phyloP scores from a whole-genome alignment of 441 rosid genomes.

The Populus tomentosa region DNA sequence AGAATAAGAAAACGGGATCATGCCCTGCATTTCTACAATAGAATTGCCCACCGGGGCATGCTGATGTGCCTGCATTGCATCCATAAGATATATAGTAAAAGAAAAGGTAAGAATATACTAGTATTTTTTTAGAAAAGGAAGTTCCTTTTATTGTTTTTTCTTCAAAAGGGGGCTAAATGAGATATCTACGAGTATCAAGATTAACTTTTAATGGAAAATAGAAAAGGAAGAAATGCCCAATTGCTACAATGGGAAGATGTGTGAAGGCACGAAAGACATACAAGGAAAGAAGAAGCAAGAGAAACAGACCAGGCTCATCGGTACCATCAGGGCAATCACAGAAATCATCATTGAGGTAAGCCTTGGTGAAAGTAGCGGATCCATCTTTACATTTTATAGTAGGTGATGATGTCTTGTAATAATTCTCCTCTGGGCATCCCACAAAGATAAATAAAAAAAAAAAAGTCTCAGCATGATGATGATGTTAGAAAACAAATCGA shows the following conservation, averaged over 20 bases:
- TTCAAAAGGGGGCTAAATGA: no score
- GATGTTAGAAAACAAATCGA: neutral
- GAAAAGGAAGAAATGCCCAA: neutral
- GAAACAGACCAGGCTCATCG: constrained; percentile 73
- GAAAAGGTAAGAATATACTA: neutral
- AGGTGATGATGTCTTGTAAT: constrained; percentile 44
- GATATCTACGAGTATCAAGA: no score
- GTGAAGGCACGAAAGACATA: neutral
- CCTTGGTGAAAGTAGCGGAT: constrained; percentile 64
- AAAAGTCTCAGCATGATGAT: neutral
- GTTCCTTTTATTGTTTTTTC: no score
- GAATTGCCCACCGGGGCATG: constrained; percentile 80
- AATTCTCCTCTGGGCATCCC: constrained; percentile 55
- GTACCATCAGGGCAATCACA: constrained; percentile 91
- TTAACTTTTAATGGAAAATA: no score
- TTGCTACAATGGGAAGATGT: neutral
- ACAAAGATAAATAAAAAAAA: neutral
- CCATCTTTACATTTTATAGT: constrained; percentile 77
- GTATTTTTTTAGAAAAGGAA: neutral
- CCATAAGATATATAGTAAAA: neutral
- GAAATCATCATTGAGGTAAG: constrained; percentile 87
- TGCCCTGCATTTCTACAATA: constrained; percentile 81
- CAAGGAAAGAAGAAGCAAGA: neutral
- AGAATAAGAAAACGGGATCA: constrained; percentile 46
- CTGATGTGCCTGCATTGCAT: constrained; percentile 66